phyloP scores from a whole-genome alignment of 306 rosid genomes.

The Inga laurina region DNA sequence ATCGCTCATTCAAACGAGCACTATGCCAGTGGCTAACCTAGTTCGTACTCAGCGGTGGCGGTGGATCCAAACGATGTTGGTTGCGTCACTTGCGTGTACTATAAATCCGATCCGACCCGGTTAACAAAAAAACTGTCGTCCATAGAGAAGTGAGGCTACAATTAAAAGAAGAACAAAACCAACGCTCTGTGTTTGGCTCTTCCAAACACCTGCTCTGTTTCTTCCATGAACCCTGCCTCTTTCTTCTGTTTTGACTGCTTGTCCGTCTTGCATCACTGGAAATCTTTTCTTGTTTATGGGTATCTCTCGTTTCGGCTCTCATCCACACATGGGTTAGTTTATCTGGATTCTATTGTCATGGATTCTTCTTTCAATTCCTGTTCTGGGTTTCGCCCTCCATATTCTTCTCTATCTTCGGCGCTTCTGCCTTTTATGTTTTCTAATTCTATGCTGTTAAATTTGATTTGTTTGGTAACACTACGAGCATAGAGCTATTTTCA shows the following conservation, averaged over 20 bases:
- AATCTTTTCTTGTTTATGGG: background rate
- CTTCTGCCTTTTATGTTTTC: background rate
- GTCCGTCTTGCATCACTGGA: background rate
- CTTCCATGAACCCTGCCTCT: conserved; percentile 23
- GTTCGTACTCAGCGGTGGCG: background rate
- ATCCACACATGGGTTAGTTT: background rate
- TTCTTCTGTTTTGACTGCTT: background rate
- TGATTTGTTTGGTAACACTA: background rate
- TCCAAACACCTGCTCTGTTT: background rate
- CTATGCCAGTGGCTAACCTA: background rate
- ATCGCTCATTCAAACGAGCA: no score
- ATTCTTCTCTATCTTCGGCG: background rate
- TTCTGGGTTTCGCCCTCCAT: background rate
- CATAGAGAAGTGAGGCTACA: background rate
- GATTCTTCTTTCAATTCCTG: background rate
- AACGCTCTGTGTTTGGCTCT: background rate
- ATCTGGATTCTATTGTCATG: no score
- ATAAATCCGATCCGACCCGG: conserved; percentile 6
- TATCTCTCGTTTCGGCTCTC: background rate
- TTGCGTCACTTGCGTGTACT: background rate
- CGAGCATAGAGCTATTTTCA: background rate
- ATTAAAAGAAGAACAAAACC: background rate
- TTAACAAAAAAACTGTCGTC: conserved; percentile 1
- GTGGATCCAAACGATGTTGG: background rate
- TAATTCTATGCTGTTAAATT: background rate